Evolutionary conservation across 345 rosid species (phyloP).

Genomic region (Mallotus nudiflorus): DNA sequence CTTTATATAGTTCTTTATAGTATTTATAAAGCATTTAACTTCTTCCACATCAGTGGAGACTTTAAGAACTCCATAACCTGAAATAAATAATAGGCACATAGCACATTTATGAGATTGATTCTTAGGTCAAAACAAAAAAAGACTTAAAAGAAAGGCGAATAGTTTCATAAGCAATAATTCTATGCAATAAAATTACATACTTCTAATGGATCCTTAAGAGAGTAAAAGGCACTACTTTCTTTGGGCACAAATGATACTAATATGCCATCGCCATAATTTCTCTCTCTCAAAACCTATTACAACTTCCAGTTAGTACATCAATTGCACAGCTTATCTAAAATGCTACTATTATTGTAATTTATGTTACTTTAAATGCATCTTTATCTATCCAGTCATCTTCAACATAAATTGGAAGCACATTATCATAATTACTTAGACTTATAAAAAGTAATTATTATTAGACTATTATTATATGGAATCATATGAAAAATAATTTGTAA

Average conservation of each 20-base stretch:
- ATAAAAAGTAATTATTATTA: conserved; percentile 9
- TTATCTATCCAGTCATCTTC: conserved; percentile 97
- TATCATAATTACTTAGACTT: conserved; percentile 68
- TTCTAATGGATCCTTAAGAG: conserved; percentile 84
- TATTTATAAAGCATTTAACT: conserved; percentile 40
- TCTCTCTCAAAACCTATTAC: conserved; percentile 68
- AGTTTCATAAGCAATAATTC: too few species aligned
- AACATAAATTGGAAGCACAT: conserved; percentile 90
- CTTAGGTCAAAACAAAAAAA: too few species aligned
- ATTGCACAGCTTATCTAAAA: too few species aligned
- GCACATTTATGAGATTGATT: too few species aligned
- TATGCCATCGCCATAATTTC: conserved; percentile 75
- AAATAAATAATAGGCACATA: too few species aligned
- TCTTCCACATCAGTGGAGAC: conserved; percentile 69
- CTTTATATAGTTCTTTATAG: conserved; percentile 1
- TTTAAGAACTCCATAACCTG: conserved; percentile 94
- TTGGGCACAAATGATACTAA: conserved; percentile 78
- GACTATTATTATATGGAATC: background rate
- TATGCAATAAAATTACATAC: conserved; percentile 26
- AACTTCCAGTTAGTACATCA: conserved; percentile 2
- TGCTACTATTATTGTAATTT: too few species aligned
- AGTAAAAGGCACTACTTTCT: conserved; percentile 79
- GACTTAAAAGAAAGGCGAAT: too few species aligned
- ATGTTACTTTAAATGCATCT: conserved; percentile 84
- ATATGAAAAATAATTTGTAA: too few species aligned